A percentile compares a stretch with the other conserved stretches of the same genome.
phyloP scores from a whole-genome alignment of 148 eudicot species.

The Rhododendron molle region DNA sequence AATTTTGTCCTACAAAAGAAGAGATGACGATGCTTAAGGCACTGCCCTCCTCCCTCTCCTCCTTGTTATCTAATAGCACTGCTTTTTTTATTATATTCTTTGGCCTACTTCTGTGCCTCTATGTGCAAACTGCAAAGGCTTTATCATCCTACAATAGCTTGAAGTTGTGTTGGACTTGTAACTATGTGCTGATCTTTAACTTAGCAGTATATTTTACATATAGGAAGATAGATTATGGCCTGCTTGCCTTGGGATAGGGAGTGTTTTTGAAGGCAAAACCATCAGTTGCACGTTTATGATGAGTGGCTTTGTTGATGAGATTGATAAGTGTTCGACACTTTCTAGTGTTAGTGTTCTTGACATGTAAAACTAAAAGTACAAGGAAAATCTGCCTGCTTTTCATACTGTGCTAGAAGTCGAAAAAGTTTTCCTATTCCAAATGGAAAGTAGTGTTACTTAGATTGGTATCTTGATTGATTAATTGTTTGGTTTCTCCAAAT shows the following conservation, averaged over 20 bases:
- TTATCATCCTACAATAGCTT: background rate
- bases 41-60: conserved; percentile 13
- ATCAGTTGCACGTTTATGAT: background rate
- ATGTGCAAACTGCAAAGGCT: background rate
- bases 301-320: background rate
- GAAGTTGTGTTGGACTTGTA: background rate
- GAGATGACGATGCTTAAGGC: conserved; percentile 94
- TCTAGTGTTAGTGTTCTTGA: background rate
- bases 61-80: background rate
- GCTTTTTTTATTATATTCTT: background rate
- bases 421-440: background rate
- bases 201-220: background rate
- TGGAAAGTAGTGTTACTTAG: background rate
- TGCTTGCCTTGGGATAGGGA: background rate
- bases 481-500: background rate
- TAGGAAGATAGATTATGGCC: background rate
- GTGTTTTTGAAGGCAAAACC: background rate
- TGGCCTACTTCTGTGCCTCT: background rate
- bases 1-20: conserved; percentile 95
- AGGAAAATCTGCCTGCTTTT: background rate
- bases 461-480: background rate
- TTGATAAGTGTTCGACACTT: background rate
- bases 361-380: background rate
- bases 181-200: background rate
- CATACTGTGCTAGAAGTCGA: background rate